Evolutionary conservation across 176 grass and related monocot genomes (phyloP).

Genomic region (Phragmites australis): DNA sequence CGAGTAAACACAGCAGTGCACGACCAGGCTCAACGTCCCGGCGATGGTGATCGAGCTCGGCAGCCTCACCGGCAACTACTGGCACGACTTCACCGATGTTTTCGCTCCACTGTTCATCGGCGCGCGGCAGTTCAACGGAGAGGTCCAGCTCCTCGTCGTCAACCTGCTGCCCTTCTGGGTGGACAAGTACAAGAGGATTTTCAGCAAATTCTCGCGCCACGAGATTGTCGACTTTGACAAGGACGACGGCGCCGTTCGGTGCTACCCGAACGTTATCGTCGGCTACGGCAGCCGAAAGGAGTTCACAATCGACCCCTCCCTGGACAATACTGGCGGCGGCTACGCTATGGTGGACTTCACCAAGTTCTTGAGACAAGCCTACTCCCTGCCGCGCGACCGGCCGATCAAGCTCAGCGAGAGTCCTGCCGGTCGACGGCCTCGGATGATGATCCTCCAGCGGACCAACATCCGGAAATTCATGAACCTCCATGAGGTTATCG

Average conservation of each 20-base stretch:
- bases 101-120: conserved; percentile 62
- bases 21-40: conserved; percentile 36
- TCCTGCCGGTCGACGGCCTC: background rate
- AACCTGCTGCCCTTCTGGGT: conserved; percentile 61
- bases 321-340: conserved; percentile 34
- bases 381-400: conserved; percentile 40
- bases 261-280: conserved; percentile 54
- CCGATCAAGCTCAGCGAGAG: conserved; percentile 33
- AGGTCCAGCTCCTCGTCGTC: conserved; percentile 58
- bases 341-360: conserved; percentile 68
- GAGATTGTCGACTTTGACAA: conserved; percentile 61
- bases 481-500: conserved; percentile 52
- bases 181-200: conserved; percentile 46
- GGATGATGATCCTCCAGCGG: conserved; percentile 64
- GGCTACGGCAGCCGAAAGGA: conserved; percentile 62
- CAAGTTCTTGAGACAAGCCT: conserved; percentile 49
- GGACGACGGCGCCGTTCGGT: conserved; percentile 47
- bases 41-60: conserved; percentile 67
- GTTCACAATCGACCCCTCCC: conserved; percentile 59
- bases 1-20: conserved; percentile 36
- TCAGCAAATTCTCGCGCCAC: conserved; percentile 49
- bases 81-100: conserved; percentile 74
- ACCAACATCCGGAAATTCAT: conserved; percentile 42
- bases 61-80: conserved; percentile 69
- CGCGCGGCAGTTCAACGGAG: conserved; percentile 46